Evolutionary conservation across 306 rosid species (phyloP).

Genomic region (Prunus fruticosa): DNA sequence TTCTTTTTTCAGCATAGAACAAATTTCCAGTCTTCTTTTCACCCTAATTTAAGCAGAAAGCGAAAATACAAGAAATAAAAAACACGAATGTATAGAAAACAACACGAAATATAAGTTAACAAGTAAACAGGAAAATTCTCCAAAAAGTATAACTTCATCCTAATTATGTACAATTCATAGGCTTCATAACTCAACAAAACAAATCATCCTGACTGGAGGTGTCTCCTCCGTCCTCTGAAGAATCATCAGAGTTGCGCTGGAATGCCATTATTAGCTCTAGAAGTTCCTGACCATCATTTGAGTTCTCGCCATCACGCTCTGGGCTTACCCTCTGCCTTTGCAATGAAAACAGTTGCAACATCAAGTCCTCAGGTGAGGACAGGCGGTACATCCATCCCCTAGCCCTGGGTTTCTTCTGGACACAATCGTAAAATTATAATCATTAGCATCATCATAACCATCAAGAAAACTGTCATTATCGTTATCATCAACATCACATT

Average conservation of each 20-base stretch:
- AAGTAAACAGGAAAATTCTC: background rate
- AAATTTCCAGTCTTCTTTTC: no score
- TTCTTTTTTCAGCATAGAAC: no score
- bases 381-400: conserved; percentile 76
- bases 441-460: conserved; percentile 39
- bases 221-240: conserved; percentile 50
- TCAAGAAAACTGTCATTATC: conserved; percentile 35
- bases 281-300: conserved; percentile 40
- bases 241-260: conserved; percentile 47
- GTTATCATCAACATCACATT: conserved; percentile 30
- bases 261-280: conserved; percentile 53
- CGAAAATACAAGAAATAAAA: background rate
- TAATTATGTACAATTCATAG: conserved; percentile 40
- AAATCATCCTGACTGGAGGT: conserved; percentile 49
- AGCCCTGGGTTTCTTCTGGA: conserved; percentile 74
- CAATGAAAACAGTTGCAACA: conserved; percentile 66
- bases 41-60: background rate
- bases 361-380: conserved; percentile 59
- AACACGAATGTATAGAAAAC: background rate
- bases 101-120: background rate
- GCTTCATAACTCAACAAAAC: conserved; percentile 28
- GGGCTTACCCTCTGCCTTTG: conserved; percentile 48
- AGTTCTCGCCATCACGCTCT: conserved; percentile 39
- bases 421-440: conserved; percentile 37
- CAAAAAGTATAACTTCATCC: background rate